Percentiles rank a stretch among this genome's conserved stretches.
Conservation (phyloP, 257 asterid species). For the Penstemon davidsonii region DNA sequence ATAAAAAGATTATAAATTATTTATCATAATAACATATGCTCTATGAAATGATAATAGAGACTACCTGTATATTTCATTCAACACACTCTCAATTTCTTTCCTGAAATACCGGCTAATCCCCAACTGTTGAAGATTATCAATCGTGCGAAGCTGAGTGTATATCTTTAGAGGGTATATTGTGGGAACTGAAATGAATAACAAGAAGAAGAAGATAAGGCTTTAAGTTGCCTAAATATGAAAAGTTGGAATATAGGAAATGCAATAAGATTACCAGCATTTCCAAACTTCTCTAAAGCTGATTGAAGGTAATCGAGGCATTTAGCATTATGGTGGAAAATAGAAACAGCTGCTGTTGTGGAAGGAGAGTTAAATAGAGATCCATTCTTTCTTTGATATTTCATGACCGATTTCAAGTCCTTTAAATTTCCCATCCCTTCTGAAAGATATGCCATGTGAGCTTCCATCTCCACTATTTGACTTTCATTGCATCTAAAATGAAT, state of each 20-base stretch:
- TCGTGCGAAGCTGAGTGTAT: constrained; percentile 50
- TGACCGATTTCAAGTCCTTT: constrained; percentile 57
- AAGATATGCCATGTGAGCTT: constrained; percentile 62
- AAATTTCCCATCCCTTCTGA: constrained; percentile 69
- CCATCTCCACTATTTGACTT: constrained; percentile 40
- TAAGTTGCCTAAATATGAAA: constrained; percentile 16
- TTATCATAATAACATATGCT: background rate
- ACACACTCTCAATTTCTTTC: constrained; percentile 51
- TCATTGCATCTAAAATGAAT: constrained; percentile 39
- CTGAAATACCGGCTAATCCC: constrained; percentile 67
- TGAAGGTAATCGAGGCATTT: constrained; percentile 63
- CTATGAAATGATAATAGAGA: constrained; percentile 8
- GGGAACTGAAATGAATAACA: constrained; percentile 52
- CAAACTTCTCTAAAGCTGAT: constrained; percentile 53
- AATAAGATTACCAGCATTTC: constrained; percentile 57
- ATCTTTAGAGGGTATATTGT: constrained; percentile 61
- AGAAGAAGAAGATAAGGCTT: constrained; percentile 5
- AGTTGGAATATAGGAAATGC: background rate
- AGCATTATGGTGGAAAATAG: constrained; percentile 45
- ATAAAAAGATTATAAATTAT: background rate
- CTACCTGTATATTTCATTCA: constrained; percentile 82
- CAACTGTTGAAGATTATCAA: constrained; percentile 68
- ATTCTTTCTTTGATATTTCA: constrained; percentile 72
- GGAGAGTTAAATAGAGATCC: constrained; percentile 94
- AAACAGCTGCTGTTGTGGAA: constrained; percentile 87